Percentiles rank a stretch among this genome's conserved stretches.
Conservation (phyloP, 805 yeast species). For the Clavispora fructus region DNA sequence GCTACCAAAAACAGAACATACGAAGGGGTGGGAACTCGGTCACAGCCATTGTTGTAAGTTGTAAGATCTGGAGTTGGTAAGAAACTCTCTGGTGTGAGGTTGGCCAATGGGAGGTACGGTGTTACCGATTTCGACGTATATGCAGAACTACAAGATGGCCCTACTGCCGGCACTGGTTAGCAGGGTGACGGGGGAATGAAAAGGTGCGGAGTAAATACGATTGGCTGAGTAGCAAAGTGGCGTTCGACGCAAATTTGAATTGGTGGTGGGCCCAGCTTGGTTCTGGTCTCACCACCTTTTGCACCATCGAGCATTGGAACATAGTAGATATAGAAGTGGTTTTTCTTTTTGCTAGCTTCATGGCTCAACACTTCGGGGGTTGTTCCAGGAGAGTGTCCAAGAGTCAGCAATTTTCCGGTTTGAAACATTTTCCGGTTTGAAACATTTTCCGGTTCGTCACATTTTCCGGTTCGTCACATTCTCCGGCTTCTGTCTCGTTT, state of each 20-base stretch:
- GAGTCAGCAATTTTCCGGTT: too few species aligned
- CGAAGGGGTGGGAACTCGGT: constrained; percentile 19
- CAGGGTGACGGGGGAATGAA: background rate
- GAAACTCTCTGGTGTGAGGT: background rate
- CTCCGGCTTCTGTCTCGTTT: too few species aligned
- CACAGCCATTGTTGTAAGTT: constrained; percentile 11
- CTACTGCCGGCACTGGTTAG: background rate
- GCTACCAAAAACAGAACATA: constrained; percentile 5
- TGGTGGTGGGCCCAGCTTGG: too few species aligned
- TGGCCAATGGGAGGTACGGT: constrained; percentile 18
- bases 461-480: too few species aligned
- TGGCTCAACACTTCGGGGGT: too few species aligned
- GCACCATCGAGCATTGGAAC: too few species aligned
- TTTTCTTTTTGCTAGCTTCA: too few species aligned
- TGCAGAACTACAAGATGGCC: background rate
- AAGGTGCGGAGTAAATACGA: background rate
- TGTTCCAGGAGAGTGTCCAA: too few species aligned
- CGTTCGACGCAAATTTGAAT: background rate
- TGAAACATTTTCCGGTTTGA: too few species aligned
- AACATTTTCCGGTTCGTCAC: too few species aligned
- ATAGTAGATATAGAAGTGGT: too few species aligned
- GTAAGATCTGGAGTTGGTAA: background rate
- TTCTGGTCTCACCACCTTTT: too few species aligned
- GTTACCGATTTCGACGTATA: background rate
- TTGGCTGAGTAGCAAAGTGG: background rate